Conservation (phyloP, 345 rosid genomes). For the Heritiera fomes region DNA sequence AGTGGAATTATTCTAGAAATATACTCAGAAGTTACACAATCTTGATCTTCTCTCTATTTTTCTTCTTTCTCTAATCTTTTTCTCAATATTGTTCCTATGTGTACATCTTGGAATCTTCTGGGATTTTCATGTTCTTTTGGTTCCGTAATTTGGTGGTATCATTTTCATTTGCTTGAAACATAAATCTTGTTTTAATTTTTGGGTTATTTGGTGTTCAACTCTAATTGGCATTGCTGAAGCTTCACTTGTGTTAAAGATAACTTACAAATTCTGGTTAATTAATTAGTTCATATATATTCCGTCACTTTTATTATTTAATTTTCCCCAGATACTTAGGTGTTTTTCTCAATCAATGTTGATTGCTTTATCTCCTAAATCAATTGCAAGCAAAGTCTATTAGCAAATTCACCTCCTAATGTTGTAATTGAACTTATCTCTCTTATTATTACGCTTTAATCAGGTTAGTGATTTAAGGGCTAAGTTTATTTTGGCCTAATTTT, state of each 20-base stretch:
- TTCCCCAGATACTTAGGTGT: background rate
- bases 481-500: background rate
- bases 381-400: slow-evolving; percentile 65
- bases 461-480: slow-evolving; percentile 16
- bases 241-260: slow-evolving; percentile 58
- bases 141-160: too few species aligned
- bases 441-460: too few species aligned
- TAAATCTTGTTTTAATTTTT: background rate
- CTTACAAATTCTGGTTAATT: background rate
- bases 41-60: too few species aligned
- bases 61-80: too few species aligned
- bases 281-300: background rate
- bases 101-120: too few species aligned
- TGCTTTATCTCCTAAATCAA: background rate
- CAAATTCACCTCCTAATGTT: slow-evolving; percentile 61
- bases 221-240: slow-evolving; percentile 60
- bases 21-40: too few species aligned
- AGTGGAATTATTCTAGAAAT: too few species aligned
- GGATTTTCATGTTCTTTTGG: too few species aligned
- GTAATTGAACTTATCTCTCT: slow-evolving; percentile 13
- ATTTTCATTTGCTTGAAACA: too few species aligned
- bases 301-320: background rate
- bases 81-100: too few species aligned
- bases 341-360: background rate
- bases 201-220: slow-evolving; percentile 42